Base-by-base conservation (phyloP, 768 basidiomycete genomes). In the Trametes sanguinea region DNA sequence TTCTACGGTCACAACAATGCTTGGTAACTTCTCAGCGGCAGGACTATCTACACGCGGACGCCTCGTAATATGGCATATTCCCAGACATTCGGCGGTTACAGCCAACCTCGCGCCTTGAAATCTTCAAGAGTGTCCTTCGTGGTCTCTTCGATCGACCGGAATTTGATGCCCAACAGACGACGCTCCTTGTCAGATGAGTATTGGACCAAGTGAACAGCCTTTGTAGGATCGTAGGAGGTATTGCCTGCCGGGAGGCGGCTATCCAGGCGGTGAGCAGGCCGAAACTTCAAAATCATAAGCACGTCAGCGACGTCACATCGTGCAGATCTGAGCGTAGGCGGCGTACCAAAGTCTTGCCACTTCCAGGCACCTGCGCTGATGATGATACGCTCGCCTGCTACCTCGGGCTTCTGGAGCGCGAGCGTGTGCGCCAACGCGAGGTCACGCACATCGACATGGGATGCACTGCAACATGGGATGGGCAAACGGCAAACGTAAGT, bases 81-180 rank as follows among this genome's bases (percentile, higher is more conserved):
- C 22, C 22, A 22, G 22, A 22, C 22, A 1, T 22, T 22, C 22
- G 22, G 22, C 22, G 22, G 22, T 22, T 22, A 62, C 39, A 62
- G 50, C 60, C 65, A 82, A 1, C 79, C 78, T 30, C 76, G 74
- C n/a, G 64, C 68, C 65, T 77, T 76, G 53, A 77, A 82, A 61
- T 83, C 79, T 6, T 69, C 73, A 42, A 83, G 53, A 7, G 72
- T 74, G 60, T 80, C 83, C 55, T 61, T 75, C 7, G 77, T 72
- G 8, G 75, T 74, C 65, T 81, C 76, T 62, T 75, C 76, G 43
- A 76, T 74, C 3, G 74, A 72, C 13, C 72, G 72, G 56, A 78
- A 83, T 60, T 76, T 75, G 14, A 83, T 55, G 3, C 80, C 79
- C 5, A 83, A 70, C 2, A 83, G 69, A 39, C 71, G 72, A 39